Percentiles rank a stretch among this genome's conserved stretches.
Conservation (phyloP, 2,329 filamentous ascomycete species). For the Ophiostoma quercus region DNA sequence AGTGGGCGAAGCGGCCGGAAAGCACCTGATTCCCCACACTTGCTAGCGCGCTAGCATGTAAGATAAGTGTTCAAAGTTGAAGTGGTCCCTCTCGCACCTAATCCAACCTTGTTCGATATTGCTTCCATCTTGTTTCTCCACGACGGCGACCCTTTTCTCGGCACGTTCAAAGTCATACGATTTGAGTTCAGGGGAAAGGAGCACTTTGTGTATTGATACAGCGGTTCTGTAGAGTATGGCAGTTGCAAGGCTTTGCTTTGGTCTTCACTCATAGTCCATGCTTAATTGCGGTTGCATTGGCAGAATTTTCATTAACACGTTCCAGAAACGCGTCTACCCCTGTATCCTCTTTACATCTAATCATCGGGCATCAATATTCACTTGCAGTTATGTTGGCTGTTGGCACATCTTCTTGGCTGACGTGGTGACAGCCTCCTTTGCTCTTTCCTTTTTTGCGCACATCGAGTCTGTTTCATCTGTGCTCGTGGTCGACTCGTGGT, state of each 20-base stretch:
- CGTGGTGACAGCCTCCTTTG: neutral
- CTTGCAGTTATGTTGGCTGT: neutral
- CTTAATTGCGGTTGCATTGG: neutral
- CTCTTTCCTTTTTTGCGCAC: neutral
- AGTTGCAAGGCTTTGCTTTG: neutral
- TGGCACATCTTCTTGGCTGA: neutral
- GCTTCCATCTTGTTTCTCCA: neutral
- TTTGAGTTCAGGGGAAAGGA: neutral
- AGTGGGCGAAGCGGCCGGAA: neutral
- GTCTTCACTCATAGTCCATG: neutral
- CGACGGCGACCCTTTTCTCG: neutral
- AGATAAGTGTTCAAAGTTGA: neutral
- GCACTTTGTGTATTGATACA: no score
- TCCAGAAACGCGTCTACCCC: neutral
- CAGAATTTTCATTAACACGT: neutral
- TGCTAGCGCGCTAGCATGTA: constrained; percentile 18
- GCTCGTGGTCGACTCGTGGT: neutral
- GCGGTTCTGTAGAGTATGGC: no score
- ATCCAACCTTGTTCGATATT: neutral
- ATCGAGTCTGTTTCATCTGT: neutral
- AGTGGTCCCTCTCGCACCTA: neutral
- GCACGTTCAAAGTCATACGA: constrained; percentile 2
- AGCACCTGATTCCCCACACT: constrained; percentile 31
- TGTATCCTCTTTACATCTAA: neutral
- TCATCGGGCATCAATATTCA: neutral